These are phyloP conservation scores for Daldinia sp. DNA, from an alignment of 2,329 filamentous ascomycete genomes.

Conservation along the genomic window DNA sequence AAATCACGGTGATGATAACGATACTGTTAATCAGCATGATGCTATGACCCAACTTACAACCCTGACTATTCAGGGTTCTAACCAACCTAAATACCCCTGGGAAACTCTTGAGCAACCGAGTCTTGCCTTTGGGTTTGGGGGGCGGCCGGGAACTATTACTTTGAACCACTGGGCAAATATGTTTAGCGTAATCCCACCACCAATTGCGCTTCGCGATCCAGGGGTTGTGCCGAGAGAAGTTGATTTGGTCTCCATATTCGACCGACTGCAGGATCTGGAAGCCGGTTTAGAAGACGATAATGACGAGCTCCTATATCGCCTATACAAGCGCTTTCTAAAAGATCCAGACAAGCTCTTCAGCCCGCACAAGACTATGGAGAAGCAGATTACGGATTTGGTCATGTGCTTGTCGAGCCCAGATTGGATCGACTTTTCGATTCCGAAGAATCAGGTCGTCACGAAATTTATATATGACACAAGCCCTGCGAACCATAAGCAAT, in stretches of 20 bases:
- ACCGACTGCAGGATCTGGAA: constrained; percentile 70
- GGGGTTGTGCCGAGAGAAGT: constrained; percentile 71
- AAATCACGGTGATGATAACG: constrained; percentile 55
- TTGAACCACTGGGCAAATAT: constrained; percentile 76
- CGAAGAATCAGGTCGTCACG: constrained; percentile 78
- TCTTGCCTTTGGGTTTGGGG: constrained; percentile 75
- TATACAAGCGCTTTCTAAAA: constrained; percentile 76
- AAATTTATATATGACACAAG: constrained; percentile 76
- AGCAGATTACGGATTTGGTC: constrained; percentile 79
- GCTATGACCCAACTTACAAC: constrained; percentile 71
- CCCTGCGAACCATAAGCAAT: constrained; percentile 66
- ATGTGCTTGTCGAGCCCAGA: constrained; percentile 74
- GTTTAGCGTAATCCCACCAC: constrained; percentile 67
- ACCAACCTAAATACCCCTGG: constrained; percentile 67
- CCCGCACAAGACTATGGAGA: constrained; percentile 74
- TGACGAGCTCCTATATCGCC: constrained; percentile 69
- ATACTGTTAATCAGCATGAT: constrained; percentile 64
- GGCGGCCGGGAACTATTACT: constrained; percentile 76
- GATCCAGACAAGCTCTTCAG: constrained; percentile 73
- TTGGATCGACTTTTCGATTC: constrained; percentile 80
- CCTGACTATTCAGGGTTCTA: constrained; percentile 59
- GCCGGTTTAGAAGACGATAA: constrained; percentile 60
- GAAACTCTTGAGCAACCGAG: constrained; percentile 81
- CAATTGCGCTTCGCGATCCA: constrained; percentile 69
- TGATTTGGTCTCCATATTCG: constrained; percentile 67